Percentiles rank a stretch among this genome's conserved stretches.
These are phyloP conservation scores for Fraxinus excelsior DNA, from an alignment of 257 asterid genomes.

Conservation along the genomic window DNA sequence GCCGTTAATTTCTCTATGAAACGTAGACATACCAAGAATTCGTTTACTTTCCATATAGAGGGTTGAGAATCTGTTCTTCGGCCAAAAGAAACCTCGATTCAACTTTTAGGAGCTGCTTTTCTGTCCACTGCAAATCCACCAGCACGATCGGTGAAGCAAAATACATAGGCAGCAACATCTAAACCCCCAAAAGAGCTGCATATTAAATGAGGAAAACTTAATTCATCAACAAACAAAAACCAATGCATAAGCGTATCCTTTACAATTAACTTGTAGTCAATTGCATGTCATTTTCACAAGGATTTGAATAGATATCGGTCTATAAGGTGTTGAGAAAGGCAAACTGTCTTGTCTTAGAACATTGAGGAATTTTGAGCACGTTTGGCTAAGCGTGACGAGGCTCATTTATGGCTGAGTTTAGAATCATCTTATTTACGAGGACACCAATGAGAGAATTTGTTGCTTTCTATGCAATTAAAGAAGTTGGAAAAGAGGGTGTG, in stretches of 20 bases:
- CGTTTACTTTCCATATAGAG: conserved; percentile 18
- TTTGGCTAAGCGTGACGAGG: too few species aligned
- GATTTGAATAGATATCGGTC: not conserved
- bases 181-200: conserved; percentile 90
- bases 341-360: not conserved
- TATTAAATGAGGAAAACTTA: not conserved
- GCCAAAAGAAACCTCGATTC: not conserved
- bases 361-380: too few species aligned
- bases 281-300: not conserved
- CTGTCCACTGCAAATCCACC: not conserved
- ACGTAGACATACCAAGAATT: conserved; percentile 19
- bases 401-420: too few species aligned
- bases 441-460: too few species aligned
- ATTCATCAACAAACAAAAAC: not conserved
- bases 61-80: conserved; percentile 46
- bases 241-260: not conserved
- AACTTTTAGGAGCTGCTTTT: not conserved
- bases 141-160: not conserved
- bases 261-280: not conserved
- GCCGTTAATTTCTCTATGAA: conserved; percentile 8
- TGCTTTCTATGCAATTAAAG: too few species aligned
- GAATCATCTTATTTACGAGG: too few species aligned
- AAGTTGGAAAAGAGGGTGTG: too few species aligned
- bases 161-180: conserved; percentile 86
- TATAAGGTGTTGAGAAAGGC: not conserved